These are phyloP conservation scores for Podila horticola DNA, from an alignment of 192 early-diverging fungal species.

Conservation along the genomic window DNA sequence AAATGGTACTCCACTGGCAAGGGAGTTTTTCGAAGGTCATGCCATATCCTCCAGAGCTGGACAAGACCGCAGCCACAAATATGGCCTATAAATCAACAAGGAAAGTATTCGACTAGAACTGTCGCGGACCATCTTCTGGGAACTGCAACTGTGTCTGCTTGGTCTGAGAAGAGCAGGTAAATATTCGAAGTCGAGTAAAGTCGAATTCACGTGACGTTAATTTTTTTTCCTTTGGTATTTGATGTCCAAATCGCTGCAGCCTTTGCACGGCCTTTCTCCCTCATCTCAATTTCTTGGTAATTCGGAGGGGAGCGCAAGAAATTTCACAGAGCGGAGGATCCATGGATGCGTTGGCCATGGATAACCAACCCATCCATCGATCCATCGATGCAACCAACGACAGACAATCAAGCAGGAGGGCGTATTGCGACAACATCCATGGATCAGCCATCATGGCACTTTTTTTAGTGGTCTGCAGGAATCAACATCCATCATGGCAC, in stretches of 20 bases:
- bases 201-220: background rate
- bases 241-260: no score
- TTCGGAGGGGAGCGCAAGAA: slow-evolving; percentile 3
- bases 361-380: background rate
- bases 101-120: no score
- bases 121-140: no score
- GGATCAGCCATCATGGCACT: background rate
- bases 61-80: no score
- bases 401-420: background rate
- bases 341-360: background rate
- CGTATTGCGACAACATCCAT: background rate
- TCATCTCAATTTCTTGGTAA: background rate
- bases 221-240: background rate
- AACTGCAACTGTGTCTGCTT: no score
- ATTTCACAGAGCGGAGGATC: background rate
- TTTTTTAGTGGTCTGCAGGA: background rate
- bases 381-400: background rate
- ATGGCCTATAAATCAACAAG: no score
- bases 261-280: slow-evolving; percentile 2
- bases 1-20: no score
- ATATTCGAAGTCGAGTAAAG: no score
- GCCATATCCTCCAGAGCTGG: no score
- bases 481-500: background rate
- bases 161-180: no score
- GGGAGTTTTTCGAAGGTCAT: no score